Conservation (phyloP, 2,329 filamentous ascomycete species). For the Sclerotinia trifoliorum region DNA sequence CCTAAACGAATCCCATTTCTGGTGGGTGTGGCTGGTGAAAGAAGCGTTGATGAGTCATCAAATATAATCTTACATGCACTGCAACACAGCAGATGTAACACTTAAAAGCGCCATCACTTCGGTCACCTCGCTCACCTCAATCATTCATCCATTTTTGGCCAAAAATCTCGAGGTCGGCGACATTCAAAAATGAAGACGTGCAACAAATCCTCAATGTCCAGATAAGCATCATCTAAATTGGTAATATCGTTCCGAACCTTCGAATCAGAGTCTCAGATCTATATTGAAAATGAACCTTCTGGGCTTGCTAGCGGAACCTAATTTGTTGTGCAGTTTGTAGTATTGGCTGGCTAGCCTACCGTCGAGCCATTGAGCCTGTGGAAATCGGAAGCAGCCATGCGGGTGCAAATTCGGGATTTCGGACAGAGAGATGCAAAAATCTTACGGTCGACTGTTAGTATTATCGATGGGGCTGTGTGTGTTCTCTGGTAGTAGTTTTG, state of each 20-base stretch:
- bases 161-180: background rate
- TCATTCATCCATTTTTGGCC: background rate
- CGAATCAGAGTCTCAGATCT: constrained; percentile 16
- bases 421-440: background rate
- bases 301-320: background rate
- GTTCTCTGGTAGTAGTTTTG: background rate
- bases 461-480: background rate
- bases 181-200: constrained; percentile 8
- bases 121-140: background rate
- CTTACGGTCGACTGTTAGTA: background rate
- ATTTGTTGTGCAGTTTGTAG: background rate
- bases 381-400: background rate
- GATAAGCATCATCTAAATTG: background rate
- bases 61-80: no score
- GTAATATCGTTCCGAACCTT: background rate
- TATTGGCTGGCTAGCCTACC: background rate
- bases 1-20: background rate
- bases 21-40: constrained; percentile 10
- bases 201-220: constrained; percentile 1
- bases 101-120: background rate
- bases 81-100: constrained; percentile 1
- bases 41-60: background rate
- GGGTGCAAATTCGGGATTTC: background rate
- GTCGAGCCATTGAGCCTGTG: background rate
- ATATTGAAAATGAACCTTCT: background rate